These are phyloP conservation scores for Phialophora macrospora DNA, from an alignment of 2,329 filamentous ascomycete species.

Conservation along the genomic window DNA sequence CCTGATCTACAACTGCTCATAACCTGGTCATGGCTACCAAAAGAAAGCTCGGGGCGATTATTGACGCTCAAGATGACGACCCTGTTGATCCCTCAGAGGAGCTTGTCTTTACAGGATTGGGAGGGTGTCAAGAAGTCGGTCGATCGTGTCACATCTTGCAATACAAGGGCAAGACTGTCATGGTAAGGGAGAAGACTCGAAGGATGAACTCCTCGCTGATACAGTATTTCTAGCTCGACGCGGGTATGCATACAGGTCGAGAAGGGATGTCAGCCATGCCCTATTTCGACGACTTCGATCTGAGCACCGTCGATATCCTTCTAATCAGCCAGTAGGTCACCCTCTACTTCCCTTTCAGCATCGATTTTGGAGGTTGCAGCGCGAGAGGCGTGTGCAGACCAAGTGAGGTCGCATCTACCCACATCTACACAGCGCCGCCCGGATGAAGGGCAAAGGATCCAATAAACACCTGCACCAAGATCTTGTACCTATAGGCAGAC, in stretches of 20 bases:
- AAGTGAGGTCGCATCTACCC: neutral
- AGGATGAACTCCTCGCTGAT: constrained; percentile 20
- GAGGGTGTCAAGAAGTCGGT: constrained; percentile 95
- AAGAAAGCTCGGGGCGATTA: constrained; percentile 81
- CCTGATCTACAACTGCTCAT: neutral
- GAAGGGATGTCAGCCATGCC: constrained; percentile 91
- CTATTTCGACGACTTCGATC: constrained; percentile 97
- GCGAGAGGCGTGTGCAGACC: neutral
- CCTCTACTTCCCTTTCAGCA: constrained; percentile 37
- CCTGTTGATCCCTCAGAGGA: constrained; percentile 92
- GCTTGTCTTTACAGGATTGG: constrained; percentile 89
- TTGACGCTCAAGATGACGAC: constrained; percentile 69
- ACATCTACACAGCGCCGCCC: neutral
- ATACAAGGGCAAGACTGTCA: constrained; percentile 99
- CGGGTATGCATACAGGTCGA: constrained; percentile 83
- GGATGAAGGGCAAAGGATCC: neutral
- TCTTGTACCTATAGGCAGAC: constrained; percentile 34
- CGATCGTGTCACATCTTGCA: constrained; percentile 97
- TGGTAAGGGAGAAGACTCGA: constrained; percentile 64
- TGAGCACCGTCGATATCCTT: constrained; percentile 95
- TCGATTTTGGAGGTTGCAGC: constrained; percentile 24
- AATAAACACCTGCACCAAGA: constrained; percentile 4
- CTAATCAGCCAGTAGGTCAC: constrained; percentile 96
- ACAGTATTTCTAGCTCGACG: constrained; percentile 72
- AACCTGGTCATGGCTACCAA: constrained; percentile 80